Evolutionary conservation across 371 early-diverging fungal species (phyloP).

Genomic region (Mortierella sp.): DNA sequence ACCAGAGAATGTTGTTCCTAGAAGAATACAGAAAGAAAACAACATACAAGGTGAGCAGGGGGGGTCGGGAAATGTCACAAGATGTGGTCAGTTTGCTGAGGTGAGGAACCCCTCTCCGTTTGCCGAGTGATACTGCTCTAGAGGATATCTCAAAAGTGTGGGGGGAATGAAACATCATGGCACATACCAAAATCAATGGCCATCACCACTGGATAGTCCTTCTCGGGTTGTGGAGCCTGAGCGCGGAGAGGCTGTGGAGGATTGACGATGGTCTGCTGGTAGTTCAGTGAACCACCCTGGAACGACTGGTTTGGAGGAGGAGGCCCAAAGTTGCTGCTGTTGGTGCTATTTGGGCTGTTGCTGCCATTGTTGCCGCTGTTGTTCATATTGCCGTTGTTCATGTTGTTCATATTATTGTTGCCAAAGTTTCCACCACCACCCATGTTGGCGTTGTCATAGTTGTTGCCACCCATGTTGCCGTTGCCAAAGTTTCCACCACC

Average conservation of each 20-base stretch:
- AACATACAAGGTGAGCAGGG: neutral
- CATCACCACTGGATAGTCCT: conserved; percentile 65
- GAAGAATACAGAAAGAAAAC: neutral
- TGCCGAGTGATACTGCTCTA: too few relatives aligned
- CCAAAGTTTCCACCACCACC: too few relatives aligned
- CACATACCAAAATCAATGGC: conserved; percentile 71
- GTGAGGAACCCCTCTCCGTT: too few relatives aligned
- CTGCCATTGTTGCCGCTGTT: conserved; percentile 2
- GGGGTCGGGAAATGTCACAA: too few relatives aligned
- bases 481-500: too few relatives aligned
- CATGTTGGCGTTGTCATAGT: too few relatives aligned
- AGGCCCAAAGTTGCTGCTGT: conserved; percentile 16
- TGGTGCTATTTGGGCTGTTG: too few relatives aligned
- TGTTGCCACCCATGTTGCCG: too few relatives aligned
- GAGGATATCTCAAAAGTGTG: too few relatives aligned
- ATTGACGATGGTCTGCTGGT: conserved; percentile 35
- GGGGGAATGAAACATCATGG: too few relatives aligned
- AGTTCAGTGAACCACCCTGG: conserved; percentile 26
- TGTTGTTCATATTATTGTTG: too few relatives aligned
- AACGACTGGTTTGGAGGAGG: conserved; percentile 12
- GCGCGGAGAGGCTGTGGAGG: conserved; percentile 16
- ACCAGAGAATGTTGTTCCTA: conserved; percentile 72
- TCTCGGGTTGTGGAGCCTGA: conserved; percentile 40
- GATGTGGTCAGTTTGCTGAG: too few relatives aligned
- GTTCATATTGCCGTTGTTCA: conserved; percentile 1